Evolutionary conservation across 2,329 filamentous ascomycete species (phyloP).

Genomic region (Aspergillus costaricaensis): DNA sequence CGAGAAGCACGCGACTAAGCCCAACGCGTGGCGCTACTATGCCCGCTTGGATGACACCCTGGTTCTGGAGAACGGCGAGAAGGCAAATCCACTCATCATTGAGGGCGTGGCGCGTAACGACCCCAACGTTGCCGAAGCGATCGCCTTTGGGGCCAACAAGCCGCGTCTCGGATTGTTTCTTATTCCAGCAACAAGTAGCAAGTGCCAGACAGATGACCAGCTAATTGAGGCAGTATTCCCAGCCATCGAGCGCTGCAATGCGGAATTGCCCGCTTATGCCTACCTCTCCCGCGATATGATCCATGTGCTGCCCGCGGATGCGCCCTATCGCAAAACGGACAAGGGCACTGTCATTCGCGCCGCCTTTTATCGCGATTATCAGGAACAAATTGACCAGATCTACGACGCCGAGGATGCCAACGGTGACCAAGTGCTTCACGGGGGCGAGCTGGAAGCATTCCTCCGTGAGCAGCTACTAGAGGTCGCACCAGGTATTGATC

Average conservation of each 20-base stretch:
- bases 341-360: conserved; percentile 29
- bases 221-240: conserved; percentile 54
- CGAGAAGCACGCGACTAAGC: conserved; percentile 43
- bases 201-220: conserved; percentile 46
- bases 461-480: conserved; percentile 37
- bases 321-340: conserved; percentile 24
- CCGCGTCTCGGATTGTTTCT: conserved; percentile 59
- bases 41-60: conserved; percentile 51
- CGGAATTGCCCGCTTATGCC: conserved; percentile 44
- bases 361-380: conserved; percentile 26
- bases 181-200: conserved; percentile 48
- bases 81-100: conserved; percentile 50
- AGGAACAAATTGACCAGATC: conserved; percentile 20
- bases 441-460: conserved; percentile 16
- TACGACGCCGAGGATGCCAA: conserved; percentile 19
- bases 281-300: conserved; percentile 29
- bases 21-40: conserved; percentile 51
- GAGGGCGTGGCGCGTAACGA: conserved; percentile 59
- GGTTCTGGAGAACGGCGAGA: conserved; percentile 53
- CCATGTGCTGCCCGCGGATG: conserved; percentile 20
- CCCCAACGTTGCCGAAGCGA: conserved; percentile 55
- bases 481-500: conserved; percentile 30
- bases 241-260: conserved; percentile 55
- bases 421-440: conserved; percentile 19
- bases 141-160: conserved; percentile 59